Evolutionary conservation across 2,329 filamentous ascomycete species (phyloP), one percentile per base, ranked within the genome.

Genomic region (Botryotinia globosa): DNA sequence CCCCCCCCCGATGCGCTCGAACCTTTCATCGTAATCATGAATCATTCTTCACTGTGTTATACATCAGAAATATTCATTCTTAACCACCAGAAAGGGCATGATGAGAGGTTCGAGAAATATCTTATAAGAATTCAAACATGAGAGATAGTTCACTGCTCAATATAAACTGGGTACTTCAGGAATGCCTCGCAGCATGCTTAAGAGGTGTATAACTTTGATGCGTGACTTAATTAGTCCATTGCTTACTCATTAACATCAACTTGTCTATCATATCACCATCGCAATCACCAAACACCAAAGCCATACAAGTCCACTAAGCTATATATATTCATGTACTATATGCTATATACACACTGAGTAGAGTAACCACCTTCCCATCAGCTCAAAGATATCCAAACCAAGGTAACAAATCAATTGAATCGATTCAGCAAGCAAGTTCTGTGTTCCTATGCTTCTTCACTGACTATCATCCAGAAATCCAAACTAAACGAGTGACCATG

Each of bases 161-260:
- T n/a, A 3, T 3, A 54, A n/a, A n/a, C 6, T 25, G 1, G 1
- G 10, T 54, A 16, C 12, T 54, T n/a, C 12, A 7, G 0, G 25
- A 54, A 54, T n/a, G 25, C 5, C 12, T 54, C 16, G 48, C 25
- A 54, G 12, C 48, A 20, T 54, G 12, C 48, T 54, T n/a, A n/a
- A 54, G 2, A 54, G 3, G 6, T 14, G 10, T n/a, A 54, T 14
- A 25, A 7, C 25, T 54, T 54, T 54, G 25, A 54, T 1, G 12
- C 14, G 25, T 10, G 12, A 54, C 25, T 54, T n/a, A n/a, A 10
- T 51, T n/a, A 3, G 5, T n/a, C 25, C 25, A n/a, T 54, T n/a
- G 12, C 25, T 4, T 16, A n/a, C 25, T 54, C 4, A 54, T 16
- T n/a, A 8, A 9, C 25, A 54, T 54, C 48, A n/a, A n/a, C 2